Evolutionary conservation across 73 alveolate genomes (phyloP).

Genomic region (Tetrahymena malaccensis): DNA sequence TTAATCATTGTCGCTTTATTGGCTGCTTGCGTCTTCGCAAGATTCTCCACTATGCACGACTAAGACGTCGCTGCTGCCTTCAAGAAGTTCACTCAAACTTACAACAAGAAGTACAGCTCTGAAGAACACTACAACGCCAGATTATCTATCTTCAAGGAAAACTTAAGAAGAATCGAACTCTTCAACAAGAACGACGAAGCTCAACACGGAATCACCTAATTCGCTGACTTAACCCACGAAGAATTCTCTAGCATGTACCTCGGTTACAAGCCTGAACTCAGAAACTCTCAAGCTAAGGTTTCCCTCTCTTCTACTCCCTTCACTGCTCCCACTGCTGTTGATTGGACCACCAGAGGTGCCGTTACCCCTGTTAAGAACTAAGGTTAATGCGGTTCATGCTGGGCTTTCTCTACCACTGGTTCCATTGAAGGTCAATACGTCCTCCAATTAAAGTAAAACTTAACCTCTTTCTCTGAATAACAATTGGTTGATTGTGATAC

Average conservation of each 20-base stretch:
- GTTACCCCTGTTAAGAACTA: conserved; percentile 51
- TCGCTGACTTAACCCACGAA: conserved; percentile 50
- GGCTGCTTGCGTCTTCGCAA: background rate
- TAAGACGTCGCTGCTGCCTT: background rate
- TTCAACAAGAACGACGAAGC: background rate
- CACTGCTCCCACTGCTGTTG: conserved; percentile 21
- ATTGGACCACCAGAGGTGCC: conserved; percentile 66
- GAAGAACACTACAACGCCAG: background rate
- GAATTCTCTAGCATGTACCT: conserved; percentile 42
- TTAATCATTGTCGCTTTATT: background rate
- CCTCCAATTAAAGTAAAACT: background rate
- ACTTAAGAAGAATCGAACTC: background rate
- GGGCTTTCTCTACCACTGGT: conserved; percentile 35
- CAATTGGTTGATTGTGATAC: background rate
- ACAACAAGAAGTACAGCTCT: background rate
- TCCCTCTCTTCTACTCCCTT: background rate
- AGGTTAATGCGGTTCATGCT: conserved; percentile 21
- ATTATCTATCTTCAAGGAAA: background rate
- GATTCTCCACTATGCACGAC: background rate
- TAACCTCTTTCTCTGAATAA: background rate
- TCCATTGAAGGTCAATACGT: conserved; percentile 16
- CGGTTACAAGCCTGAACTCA: background rate
- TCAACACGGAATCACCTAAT: conserved; percentile 27
- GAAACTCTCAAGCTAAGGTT: background rate
- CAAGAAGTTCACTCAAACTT: background rate